Percentiles rank a stretch among this genome's conserved stretches.
phyloP scores from a whole-genome alignment of 306 rosid species.

The Cucurbita moschata region DNA sequence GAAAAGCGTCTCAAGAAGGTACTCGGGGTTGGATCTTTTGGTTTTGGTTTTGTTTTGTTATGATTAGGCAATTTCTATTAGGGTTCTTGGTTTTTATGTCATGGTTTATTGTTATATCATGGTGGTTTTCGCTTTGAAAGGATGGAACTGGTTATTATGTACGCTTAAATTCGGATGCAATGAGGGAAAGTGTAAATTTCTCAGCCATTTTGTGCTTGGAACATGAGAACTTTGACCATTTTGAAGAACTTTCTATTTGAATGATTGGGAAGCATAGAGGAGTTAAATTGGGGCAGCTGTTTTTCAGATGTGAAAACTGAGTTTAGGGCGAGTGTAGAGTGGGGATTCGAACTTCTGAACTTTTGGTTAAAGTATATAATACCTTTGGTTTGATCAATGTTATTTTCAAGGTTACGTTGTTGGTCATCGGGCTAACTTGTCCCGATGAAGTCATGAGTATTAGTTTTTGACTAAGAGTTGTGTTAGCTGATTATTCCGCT shows the following conservation, averaged over 20 bases:
- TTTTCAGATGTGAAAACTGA: background rate
- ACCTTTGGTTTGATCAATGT: background rate
- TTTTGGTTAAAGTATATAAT: background rate
- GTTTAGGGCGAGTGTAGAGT: background rate
- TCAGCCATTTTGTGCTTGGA: background rate
- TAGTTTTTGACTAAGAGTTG: background rate
- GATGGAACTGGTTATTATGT: background rate
- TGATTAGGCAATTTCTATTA: background rate
- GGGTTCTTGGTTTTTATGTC: background rate
- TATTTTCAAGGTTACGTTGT: background rate
- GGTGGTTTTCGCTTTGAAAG: background rate
- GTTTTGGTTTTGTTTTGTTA: background rate
- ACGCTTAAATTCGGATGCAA: background rate
- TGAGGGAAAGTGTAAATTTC: background rate
- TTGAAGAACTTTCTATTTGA: background rate
- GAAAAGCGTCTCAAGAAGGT: slow-evolving; percentile 43
- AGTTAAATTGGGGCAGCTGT: background rate
- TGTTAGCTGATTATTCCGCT: too few species aligned
- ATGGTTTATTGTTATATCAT: background rate
- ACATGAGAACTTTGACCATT: background rate
- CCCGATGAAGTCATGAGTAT: background rate
- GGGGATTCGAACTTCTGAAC: background rate
- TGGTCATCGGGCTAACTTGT: background rate
- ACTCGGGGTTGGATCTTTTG: background rate
- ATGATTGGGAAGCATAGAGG: background rate